A percentile compares a stretch with the other conserved stretches of the same genome.
These are phyloP conservation scores for Geosmithia morbida DNA, from an alignment of 2,329 filamentous ascomycete species.

Conservation along the genomic window DNA sequence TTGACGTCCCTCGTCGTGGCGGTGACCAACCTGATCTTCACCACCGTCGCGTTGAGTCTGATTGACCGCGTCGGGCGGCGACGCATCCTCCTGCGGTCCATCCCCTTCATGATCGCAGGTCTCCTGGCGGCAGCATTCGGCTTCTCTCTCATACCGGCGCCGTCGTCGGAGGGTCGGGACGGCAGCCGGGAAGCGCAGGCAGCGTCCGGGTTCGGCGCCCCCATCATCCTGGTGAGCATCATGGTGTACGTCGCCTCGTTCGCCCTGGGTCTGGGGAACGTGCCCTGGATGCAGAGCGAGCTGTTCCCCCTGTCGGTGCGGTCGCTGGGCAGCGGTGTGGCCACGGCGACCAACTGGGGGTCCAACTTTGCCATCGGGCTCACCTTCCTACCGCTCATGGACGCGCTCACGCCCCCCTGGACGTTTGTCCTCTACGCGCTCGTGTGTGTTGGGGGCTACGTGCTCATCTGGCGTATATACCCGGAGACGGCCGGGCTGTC, in stretches of 20 bases:
- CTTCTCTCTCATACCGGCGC: slow-evolving; percentile 49
- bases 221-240: slow-evolving; percentile 57
- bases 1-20: slow-evolving; percentile 70
- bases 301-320: slow-evolving; percentile 69
- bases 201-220: slow-evolving; percentile 14
- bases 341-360: slow-evolving; percentile 75
- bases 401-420: slow-evolving; percentile 53
- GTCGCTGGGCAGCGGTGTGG: slow-evolving; percentile 55
- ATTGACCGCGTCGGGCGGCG: slow-evolving; percentile 72
- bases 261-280: slow-evolving; percentile 76
- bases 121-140: slow-evolving; percentile 57
- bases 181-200: slow-evolving; percentile 6
- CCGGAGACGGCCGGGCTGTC: slow-evolving; percentile 75
- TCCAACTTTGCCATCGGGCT: slow-evolving; percentile 77
- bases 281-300: slow-evolving; percentile 94
- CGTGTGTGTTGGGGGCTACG: slow-evolving; percentile 56
- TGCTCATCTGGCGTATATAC: slow-evolving; percentile 58
- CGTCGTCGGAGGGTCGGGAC: no score
- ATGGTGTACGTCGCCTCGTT: slow-evolving; percentile 77
- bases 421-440: slow-evolving; percentile 72
- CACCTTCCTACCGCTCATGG: slow-evolving; percentile 82
- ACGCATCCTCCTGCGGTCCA: slow-evolving; percentile 65
- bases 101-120: slow-evolving; percentile 70
- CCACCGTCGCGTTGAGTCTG: slow-evolving; percentile 56
- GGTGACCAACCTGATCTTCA: slow-evolving; percentile 71